These are phyloP conservation scores for Nitzschia sp. DNA, from an alignment of 108 stramenopile genomes.

Conservation along the genomic window DNA sequence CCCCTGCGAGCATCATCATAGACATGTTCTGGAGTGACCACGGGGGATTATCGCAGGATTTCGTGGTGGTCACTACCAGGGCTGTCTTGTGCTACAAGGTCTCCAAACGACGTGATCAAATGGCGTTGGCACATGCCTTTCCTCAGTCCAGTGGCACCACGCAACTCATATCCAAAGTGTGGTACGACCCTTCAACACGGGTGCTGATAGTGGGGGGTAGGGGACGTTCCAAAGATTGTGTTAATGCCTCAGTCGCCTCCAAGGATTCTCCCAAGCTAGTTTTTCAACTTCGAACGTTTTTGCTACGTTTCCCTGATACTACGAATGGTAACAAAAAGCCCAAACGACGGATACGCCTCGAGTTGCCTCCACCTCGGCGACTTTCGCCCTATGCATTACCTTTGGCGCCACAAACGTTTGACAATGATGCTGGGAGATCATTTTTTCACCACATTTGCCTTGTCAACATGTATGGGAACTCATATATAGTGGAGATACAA, in stretches of 20 bases:
- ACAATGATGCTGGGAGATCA: not conserved
- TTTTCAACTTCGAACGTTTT: conserved; percentile 3
- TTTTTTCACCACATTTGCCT: not conserved
- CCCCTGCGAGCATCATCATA: not conserved
- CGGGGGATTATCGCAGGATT: conserved; percentile 12
- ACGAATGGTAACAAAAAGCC: not conserved
- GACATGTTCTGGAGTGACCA: conserved; percentile 6
- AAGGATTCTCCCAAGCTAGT: not conserved
- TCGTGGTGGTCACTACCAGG: conserved; percentile 6
- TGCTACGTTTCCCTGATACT: not conserved
- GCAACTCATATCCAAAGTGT: not conserved
- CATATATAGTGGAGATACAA: conserved; percentile 1
- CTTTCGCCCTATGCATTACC: conserved; percentile 5
- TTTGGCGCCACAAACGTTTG: too few species aligned
- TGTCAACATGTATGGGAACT: not conserved
- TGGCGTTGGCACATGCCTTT: conserved; percentile 7
- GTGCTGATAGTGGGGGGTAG: not conserved
- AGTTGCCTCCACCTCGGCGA: conserved; percentile 10
- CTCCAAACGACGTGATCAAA: conserved; percentile 4
- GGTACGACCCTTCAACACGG: conserved; percentile 5
- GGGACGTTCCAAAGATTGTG: not conserved
- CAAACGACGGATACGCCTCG: conserved; percentile 1
- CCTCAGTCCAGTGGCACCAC: not conserved
- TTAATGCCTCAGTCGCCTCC: not conserved
- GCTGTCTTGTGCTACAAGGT: conserved; percentile 9